These are phyloP conservation scores for Spatholobus suberectus DNA, from an alignment of 306 rosid species.

Conservation along the genomic window DNA sequence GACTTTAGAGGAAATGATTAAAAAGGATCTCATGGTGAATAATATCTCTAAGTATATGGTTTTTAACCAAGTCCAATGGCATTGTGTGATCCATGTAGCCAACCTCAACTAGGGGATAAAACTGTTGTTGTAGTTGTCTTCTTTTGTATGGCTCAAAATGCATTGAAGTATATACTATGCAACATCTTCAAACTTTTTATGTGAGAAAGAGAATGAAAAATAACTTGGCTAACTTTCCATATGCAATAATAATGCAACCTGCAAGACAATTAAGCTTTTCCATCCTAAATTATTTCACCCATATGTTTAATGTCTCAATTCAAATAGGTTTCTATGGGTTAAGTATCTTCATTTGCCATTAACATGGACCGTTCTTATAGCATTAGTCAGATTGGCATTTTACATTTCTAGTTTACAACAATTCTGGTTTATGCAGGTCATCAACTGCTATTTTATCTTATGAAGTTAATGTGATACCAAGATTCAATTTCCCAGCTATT, in stretches of 20 bases:
- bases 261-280: constrained; percentile 25
- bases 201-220: not conserved
- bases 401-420: constrained; percentile 24
- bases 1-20: not conserved
- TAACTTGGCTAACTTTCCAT: not conserved
- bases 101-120: not conserved
- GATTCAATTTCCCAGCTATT: constrained; percentile 94
- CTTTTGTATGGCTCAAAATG: not conserved
- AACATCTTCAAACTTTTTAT: not conserved
- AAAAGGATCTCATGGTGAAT: not conserved
- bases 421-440: constrained; percentile 58
- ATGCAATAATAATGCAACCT: not conserved
- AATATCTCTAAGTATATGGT: not conserved
- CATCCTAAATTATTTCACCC: not conserved
- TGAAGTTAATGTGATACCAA: constrained; percentile 91
- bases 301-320: not conserved
- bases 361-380: constrained; percentile 2
- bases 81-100: not conserved
- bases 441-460: constrained; percentile 76
- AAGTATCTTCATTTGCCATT: constrained; percentile 1
- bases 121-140: not conserved
- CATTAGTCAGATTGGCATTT: not conserved
- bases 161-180: not conserved
- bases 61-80: not conserved
- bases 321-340: not conserved